These are phyloP conservation scores for Clonostachys solani DNA, from an alignment of 2,329 filamentous ascomycete species.

Conservation along the genomic window DNA sequence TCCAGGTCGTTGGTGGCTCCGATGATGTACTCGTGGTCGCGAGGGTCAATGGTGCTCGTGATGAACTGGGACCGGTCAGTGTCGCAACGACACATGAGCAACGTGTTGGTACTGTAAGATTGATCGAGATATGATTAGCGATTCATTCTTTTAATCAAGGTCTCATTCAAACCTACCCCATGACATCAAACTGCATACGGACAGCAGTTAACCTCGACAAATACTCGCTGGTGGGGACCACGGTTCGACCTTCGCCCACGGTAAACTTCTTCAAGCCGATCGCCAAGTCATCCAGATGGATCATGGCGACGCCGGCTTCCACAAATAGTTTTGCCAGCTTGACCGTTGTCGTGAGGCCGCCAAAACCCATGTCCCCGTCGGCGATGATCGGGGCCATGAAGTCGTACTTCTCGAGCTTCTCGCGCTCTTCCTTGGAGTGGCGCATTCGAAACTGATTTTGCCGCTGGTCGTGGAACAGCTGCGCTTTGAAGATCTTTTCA, in stretches of 20 bases:
- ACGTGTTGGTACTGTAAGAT: constrained; percentile 17
- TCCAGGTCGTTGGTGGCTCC: constrained; percentile 24
- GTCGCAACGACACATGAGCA: constrained; percentile 30
- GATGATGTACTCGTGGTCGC: constrained; percentile 31
- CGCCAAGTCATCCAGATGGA: constrained; percentile 35
- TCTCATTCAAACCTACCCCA: constrained; percentile 13
- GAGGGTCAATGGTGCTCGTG: constrained; percentile 24
- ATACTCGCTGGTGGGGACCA: constrained; percentile 33
- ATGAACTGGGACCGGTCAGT: constrained; percentile 30
- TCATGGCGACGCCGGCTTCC: constrained; percentile 35
- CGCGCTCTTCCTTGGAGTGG: constrained; percentile 19
- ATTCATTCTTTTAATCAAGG: no score
- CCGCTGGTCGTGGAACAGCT: constrained; percentile 32
- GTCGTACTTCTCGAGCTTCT: constrained; percentile 26
- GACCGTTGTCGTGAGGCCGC: constrained; percentile 28
- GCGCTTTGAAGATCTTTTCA: constrained; percentile 29
- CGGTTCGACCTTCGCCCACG: constrained; percentile 28
- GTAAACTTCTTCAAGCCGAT: constrained; percentile 39
- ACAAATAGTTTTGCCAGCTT: constrained; percentile 34
- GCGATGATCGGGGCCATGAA: constrained; percentile 33
- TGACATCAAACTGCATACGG: constrained; percentile 31
- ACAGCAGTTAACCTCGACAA: constrained; percentile 24
- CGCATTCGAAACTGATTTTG: constrained; percentile 29
- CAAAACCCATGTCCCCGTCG: constrained; percentile 37
- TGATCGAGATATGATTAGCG: no score